Conservation (phyloP, 441 rosid species). For the Bruguiera hainesii region DNA sequence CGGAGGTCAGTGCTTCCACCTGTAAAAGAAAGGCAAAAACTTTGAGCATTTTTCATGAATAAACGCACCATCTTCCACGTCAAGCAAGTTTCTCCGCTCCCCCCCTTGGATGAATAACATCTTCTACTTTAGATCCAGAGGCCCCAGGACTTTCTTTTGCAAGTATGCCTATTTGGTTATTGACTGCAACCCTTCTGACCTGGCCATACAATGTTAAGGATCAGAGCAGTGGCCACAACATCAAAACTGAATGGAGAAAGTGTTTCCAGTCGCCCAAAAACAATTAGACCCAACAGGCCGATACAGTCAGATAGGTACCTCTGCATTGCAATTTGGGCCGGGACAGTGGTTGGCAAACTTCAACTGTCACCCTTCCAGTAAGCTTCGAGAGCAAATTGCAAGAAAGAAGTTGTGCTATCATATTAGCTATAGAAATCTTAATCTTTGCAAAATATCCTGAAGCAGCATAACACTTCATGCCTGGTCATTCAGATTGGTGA, state of each 20-base stretch:
- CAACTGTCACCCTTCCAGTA: constrained; percentile 94
- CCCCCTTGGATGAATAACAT: constrained; percentile 76
- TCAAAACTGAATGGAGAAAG: neutral
- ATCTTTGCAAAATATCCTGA: neutral
- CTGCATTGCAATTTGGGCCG: constrained; percentile 91
- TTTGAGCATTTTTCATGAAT: constrained; percentile 15
- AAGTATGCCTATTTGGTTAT: constrained; percentile 84
- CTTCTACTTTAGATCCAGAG: constrained; percentile 80
- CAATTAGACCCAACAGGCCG: neutral
- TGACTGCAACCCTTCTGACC: constrained; percentile 99
- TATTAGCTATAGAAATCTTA: neutral
- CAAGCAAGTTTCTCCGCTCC: constrained; percentile 96
- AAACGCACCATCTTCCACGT: constrained; percentile 17
- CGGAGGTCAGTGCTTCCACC: constrained; percentile 34
- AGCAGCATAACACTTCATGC: constrained; percentile 29
- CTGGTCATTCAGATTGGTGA: constrained; percentile 96
- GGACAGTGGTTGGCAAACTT: constrained; percentile 97
- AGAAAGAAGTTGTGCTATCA: constrained; percentile 4
- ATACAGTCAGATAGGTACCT: constrained; percentile 42
- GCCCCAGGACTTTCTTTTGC: constrained; percentile 97
- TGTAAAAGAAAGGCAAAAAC: constrained; percentile 41
- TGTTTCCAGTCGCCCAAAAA: neutral
- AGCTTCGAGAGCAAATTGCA: constrained; percentile 97
- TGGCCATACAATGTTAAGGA: constrained; percentile 24
- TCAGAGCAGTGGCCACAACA: neutral